A percentile compares a stretch with the other conserved stretches of the same genome.
Conservation (phyloP, 2,329 filamentous ascomycete species). For the Neonectria coccinea region DNA sequence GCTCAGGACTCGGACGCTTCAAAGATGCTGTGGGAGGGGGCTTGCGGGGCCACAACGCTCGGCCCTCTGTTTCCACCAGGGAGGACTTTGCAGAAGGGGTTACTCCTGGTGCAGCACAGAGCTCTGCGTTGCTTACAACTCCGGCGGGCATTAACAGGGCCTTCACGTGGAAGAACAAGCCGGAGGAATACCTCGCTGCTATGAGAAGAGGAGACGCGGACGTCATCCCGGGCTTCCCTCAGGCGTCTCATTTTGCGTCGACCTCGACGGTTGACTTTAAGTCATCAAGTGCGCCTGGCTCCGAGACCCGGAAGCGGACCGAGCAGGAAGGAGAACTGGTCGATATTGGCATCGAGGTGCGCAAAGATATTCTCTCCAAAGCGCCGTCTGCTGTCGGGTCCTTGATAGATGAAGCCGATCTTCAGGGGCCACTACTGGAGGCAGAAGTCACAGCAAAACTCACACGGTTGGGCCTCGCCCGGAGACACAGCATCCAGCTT, state of each 20-base stretch:
- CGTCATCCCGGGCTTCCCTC: conserved; percentile 40
- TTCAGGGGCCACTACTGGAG: conserved; percentile 65
- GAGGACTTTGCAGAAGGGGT: conserved; percentile 62
- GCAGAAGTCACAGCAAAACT: conserved; percentile 59
- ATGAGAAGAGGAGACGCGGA: conserved; percentile 53
- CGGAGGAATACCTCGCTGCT: conserved; percentile 66
- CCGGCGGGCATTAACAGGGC: conserved; percentile 59
- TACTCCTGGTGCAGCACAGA: conserved; percentile 32
- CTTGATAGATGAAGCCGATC: conserved; percentile 68
- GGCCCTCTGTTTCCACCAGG: conserved; percentile 61
- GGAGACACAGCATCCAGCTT: conserved; percentile 69
- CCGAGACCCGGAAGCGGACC: conserved; percentile 38
- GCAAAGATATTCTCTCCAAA: conserved; percentile 55
- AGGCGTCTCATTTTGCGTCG: conserved; percentile 43
- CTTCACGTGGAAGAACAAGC: conserved; percentile 74
- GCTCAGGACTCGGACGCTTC: conserved; percentile 84
- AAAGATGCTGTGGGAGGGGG: conserved; percentile 82
- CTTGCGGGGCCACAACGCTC: conserved; percentile 64
- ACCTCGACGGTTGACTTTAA: conserved; percentile 45
- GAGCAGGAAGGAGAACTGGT: conserved; percentile 46
- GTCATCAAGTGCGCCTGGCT: conserved; percentile 34
- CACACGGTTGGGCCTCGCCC: conserved; percentile 64
- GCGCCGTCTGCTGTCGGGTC: conserved; percentile 70
- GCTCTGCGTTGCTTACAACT: conserved; percentile 48
- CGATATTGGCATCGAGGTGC: conserved; percentile 55